These are phyloP conservation scores for Raffaelea deltoideospora DNA, from an alignment of 2,329 filamentous ascomycete genomes.

Conservation along the genomic window DNA sequence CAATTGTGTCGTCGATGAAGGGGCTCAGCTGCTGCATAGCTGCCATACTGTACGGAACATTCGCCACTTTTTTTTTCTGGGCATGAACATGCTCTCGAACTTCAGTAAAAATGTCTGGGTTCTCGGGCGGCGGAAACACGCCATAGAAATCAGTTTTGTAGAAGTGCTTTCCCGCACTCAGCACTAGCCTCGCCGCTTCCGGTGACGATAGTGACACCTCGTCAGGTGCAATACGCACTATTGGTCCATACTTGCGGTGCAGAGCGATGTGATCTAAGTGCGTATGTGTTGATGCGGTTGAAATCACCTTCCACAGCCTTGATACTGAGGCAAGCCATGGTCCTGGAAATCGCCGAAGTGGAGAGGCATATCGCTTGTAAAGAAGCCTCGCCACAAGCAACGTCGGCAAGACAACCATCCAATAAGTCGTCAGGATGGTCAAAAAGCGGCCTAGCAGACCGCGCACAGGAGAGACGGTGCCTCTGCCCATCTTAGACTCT, in stretches of 20 bases:
- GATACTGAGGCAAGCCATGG: slow-evolving; percentile 18
- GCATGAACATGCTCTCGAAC: slow-evolving; percentile 37
- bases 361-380: slow-evolving; percentile 18
- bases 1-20: slow-evolving; percentile 36
- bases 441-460: slow-evolving; percentile 10
- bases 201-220: slow-evolving; percentile 32
- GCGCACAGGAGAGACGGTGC: slow-evolving; percentile 11
- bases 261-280: slow-evolving; percentile 27
- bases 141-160: slow-evolving; percentile 37
- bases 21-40: slow-evolving; percentile 35
- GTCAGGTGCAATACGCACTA: slow-evolving; percentile 33
- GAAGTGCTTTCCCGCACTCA: slow-evolving; percentile 34
- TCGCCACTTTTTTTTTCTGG: slow-evolving; percentile 36
- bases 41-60: slow-evolving; percentile 36
- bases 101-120: slow-evolving; percentile 44
- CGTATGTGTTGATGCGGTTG: slow-evolving; percentile 21
- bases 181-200: slow-evolving; percentile 26
- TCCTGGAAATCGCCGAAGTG: slow-evolving; percentile 19
- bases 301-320: slow-evolving; percentile 26
- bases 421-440: slow-evolving; percentile 14
- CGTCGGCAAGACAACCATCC: slow-evolving; percentile 14
- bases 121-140: slow-evolving; percentile 39
- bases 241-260: slow-evolving; percentile 28
- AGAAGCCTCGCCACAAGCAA: slow-evolving; percentile 14
- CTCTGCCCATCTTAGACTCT: slow-evolving; percentile 9